These are phyloP conservation scores for Rhodomyrtus tomentosa DNA, from an alignment of 345 rosid genomes.

Conservation along the genomic window DNA sequence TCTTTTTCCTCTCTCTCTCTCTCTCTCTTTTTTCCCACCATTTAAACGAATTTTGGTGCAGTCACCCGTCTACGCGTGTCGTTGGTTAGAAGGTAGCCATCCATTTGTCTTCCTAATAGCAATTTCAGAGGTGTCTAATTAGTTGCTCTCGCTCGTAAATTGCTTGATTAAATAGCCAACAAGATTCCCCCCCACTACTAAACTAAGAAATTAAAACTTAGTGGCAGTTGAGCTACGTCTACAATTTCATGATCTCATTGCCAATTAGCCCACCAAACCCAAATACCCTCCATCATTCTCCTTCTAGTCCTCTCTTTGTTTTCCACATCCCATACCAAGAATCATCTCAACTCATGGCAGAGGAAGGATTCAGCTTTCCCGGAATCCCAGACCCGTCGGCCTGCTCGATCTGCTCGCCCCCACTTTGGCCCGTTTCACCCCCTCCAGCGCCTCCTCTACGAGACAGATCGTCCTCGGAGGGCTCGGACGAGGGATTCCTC, in stretches of 20 bases:
- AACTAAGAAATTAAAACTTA: slow-evolving; percentile 3
- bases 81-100: background rate
- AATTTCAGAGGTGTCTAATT: background rate
- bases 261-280: background rate
- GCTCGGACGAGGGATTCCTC: background rate
- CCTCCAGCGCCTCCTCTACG: background rate
- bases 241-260: background rate
- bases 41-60: background rate
- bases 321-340: background rate
- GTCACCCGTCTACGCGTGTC: background rate
- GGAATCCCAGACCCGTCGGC: slow-evolving; percentile 9
- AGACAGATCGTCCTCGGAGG: background rate
- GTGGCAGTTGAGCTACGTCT: slow-evolving; percentile 45
- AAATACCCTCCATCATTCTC: background rate
- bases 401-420: slow-evolving; percentile 50
- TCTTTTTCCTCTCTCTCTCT: background rate
- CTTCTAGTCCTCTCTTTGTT: background rate
- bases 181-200: background rate
- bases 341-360: slow-evolving; percentile 2
- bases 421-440: slow-evolving; percentile 42
- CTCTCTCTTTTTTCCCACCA: background rate
- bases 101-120: background rate
- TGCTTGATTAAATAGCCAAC: background rate
- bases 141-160: background rate
- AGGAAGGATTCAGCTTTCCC: slow-evolving; percentile 75